phyloP scores from a whole-genome alignment of 176 grass and related monocot species.

The Elymus sibiricus region DNA sequence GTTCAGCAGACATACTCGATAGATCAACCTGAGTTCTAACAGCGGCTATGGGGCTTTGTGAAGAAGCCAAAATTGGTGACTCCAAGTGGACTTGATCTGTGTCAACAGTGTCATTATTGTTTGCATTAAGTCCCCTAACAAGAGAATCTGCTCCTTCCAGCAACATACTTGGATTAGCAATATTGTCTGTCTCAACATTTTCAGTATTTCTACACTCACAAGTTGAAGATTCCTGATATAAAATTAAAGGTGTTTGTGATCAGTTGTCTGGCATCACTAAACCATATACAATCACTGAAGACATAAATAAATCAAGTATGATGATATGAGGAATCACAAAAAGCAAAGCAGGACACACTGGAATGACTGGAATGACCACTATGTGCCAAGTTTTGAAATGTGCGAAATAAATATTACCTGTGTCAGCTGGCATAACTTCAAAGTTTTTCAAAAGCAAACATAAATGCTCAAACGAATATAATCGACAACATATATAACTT shows the following conservation, averaged over 20 bases:
- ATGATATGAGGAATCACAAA: slow-evolving; percentile 1
- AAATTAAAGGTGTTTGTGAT: not conserved
- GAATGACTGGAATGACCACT: not conserved
- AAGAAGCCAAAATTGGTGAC: not conserved
- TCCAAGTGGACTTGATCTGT: slow-evolving; percentile 6
- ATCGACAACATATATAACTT: not conserved
- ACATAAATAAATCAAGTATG: slow-evolving; percentile 21
- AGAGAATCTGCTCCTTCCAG: slow-evolving; percentile 6
- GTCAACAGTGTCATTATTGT: not conserved
- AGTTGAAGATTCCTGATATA: slow-evolving; percentile 31
- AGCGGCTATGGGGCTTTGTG: not conserved
- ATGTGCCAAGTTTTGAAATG: not conserved
- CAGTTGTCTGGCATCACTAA: not conserved
- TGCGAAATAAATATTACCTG: not conserved
- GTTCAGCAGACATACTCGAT: slow-evolving; percentile 12
- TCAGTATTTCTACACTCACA: not conserved
- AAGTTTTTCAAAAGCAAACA: slow-evolving; percentile 1
- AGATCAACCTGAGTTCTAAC: not conserved
- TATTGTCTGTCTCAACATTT: slow-evolving; percentile 4
- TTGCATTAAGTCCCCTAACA: slow-evolving; percentile 8
- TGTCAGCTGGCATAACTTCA: slow-evolving; percentile 2
- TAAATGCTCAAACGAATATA: not conserved
- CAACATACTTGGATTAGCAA: slow-evolving; percentile 6
- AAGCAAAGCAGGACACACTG: not conserved
- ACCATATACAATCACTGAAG: slow-evolving; percentile 7